phyloP scores from a whole-genome alignment of 2,329 filamentous ascomycete species.

The Aspergillus sp. region DNA sequence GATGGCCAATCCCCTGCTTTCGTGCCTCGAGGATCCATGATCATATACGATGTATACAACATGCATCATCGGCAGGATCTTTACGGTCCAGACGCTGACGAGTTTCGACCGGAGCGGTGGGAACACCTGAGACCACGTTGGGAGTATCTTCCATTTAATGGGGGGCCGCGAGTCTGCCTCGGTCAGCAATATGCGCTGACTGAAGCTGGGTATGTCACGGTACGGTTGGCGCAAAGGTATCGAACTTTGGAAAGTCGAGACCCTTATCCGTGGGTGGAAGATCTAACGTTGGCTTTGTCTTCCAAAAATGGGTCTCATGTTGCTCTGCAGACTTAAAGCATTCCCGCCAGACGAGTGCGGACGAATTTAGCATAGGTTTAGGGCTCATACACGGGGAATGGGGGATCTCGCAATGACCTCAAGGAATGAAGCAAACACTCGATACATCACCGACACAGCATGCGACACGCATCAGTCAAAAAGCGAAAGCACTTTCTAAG shows the following conservation, averaged over 20 bases:
- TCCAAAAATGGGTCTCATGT: neutral
- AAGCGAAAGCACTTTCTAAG: no score
- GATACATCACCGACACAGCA: no score
- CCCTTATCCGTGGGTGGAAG: neutral
- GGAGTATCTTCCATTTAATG: slow-evolving; percentile 33
- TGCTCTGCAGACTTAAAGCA: no score
- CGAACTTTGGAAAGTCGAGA: slow-evolving; percentile 1
- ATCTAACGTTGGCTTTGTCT: neutral
- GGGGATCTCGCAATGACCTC: no score
- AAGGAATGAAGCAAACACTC: no score
- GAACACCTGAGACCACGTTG: slow-evolving; percentile 26
- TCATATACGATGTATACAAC: neutral
- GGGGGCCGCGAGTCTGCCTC: slow-evolving; percentile 25
- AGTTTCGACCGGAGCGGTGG: slow-evolving; percentile 10
- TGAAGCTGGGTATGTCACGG: slow-evolving; percentile 1
- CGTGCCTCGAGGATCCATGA: neutral
- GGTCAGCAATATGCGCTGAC: slow-evolving; percentile 15
- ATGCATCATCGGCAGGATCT: neutral
- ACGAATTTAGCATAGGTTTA: no score
- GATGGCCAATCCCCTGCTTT: neutral
- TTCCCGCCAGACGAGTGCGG: no score
- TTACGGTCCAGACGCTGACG: neutral
- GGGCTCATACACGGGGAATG: no score
- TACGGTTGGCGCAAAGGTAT: slow-evolving; percentile 3
- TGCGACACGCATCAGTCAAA: no score